These are phyloP conservation scores for Salvia splendens DNA, from an alignment of 257 asterid genomes.

Conservation along the genomic window DNA sequence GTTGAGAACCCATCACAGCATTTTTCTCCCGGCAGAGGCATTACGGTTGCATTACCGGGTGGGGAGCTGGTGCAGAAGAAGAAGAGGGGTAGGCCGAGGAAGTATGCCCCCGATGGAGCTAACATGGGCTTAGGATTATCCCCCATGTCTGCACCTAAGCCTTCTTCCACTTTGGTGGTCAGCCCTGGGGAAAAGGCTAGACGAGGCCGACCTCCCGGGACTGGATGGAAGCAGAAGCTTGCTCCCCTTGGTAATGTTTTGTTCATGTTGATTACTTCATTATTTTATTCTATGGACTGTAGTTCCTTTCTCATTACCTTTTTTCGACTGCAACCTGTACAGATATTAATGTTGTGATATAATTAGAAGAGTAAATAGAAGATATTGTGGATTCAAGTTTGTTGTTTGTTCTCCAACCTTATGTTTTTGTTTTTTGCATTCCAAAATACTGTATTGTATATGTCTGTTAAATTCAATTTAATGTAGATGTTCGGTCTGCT, in stretches of 20 bases:
- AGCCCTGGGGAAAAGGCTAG: slow-evolving; percentile 55
- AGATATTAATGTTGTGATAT: neutral
- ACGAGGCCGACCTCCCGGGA: slow-evolving; percentile 90
- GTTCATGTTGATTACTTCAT: neutral
- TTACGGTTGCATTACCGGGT: slow-evolving; percentile 41
- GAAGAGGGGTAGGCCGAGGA: slow-evolving; percentile 96
- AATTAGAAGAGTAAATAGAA: neutral
- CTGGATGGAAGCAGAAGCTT: slow-evolving; percentile 93
- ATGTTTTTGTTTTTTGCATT: neutral
- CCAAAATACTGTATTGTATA: neutral
- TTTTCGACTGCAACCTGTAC: neutral
- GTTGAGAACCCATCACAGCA: slow-evolving; percentile 61
- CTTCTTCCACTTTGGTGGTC: slow-evolving; percentile 44
- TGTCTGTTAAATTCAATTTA: neutral
- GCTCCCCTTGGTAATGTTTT: slow-evolving; percentile 79
- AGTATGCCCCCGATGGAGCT: slow-evolving; percentile 85
- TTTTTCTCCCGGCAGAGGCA: slow-evolving; percentile 51
- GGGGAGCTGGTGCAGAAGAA: slow-evolving; percentile 66
- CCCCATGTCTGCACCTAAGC: slow-evolving; percentile 55
- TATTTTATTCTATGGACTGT: neutral
- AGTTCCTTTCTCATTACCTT: neutral
- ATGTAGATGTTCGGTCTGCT: neutral
- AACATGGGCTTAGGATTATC: slow-evolving; percentile 68
- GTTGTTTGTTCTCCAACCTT: neutral
- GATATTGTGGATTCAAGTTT: neutral